Percentiles rank a stretch among this genome's conserved stretches.
These are phyloP conservation scores for Cladobotryum mycophilum DNA, from an alignment of 2,329 filamentous ascomycete species.

Conservation along the genomic window DNA sequence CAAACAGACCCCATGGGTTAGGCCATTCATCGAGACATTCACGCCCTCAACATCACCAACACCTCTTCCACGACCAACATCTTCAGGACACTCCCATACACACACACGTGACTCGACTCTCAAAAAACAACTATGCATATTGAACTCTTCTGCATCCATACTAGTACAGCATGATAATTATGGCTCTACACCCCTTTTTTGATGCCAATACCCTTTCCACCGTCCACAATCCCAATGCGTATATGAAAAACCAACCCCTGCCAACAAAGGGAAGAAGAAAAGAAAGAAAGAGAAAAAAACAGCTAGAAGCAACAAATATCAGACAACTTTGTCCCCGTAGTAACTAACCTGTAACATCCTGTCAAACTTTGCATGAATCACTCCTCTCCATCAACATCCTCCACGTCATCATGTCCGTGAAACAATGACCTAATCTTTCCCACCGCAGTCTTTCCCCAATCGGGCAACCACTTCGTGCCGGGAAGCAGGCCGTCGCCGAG, in stretches of 20 bases:
- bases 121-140: neutral
- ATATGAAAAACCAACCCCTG: neutral
- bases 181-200: neutral
- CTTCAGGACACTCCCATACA: no score
- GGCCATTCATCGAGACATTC: no score
- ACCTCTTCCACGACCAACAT: no score
- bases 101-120: no score
- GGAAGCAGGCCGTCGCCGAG: slow-evolving; percentile 16
- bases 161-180: neutral
- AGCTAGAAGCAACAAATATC: neutral
- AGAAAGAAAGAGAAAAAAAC: neutral
- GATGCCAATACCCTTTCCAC: neutral
- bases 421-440: slow-evolving; percentile 3
- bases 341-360: no score
- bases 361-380: no score
- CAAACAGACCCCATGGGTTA: no score
- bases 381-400: neutral
- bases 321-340: neutral
- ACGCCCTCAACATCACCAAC: no score
- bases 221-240: neutral
- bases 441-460: slow-evolving; percentile 4
- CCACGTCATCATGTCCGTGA: neutral
- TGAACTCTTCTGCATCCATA: neutral
- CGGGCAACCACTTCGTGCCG: neutral
- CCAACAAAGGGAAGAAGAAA: neutral